phyloP scores from a whole-genome alignment of 2,329 filamentous ascomycete genomes.

The Fusarium sp. region DNA sequence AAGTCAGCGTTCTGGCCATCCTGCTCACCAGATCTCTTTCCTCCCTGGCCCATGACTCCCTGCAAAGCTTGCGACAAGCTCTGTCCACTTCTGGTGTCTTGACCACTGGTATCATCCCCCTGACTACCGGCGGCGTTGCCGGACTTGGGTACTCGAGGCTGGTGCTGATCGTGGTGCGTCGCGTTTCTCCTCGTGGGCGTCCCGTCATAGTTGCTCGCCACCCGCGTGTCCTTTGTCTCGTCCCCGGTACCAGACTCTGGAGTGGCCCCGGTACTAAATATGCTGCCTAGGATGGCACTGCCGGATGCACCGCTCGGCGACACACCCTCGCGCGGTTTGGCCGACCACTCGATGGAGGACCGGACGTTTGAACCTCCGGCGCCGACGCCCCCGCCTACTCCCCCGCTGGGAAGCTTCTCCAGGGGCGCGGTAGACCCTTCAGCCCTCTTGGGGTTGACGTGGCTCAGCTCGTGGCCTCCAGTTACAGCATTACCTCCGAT shows the following conservation, averaged over 20 bases:
- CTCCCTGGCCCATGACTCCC: slow-evolving; percentile 24
- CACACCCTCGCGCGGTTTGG: slow-evolving; percentile 18
- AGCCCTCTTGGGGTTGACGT: slow-evolving; percentile 32
- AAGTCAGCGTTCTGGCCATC: slow-evolving; percentile 23
- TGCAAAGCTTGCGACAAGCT: slow-evolving; percentile 5
- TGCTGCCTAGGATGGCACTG: slow-evolving; percentile 30
- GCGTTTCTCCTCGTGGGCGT: slow-evolving; percentile 24
- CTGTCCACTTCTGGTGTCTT: background rate
- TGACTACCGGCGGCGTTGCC: background rate
- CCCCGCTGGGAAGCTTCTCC: slow-evolving; percentile 50
- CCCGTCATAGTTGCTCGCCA: slow-evolving; percentile 30
- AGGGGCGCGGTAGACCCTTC: slow-evolving; percentile 37
- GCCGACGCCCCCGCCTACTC: slow-evolving; percentile 49
- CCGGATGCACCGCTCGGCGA: slow-evolving; percentile 13
- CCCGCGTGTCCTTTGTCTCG: slow-evolving; percentile 34
- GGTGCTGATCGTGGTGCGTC: slow-evolving; percentile 18
- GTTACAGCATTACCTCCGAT: slow-evolving; percentile 47
- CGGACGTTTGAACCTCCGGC: slow-evolving; percentile 46
- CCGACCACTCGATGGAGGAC: slow-evolving; percentile 43
- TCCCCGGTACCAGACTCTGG: slow-evolving; percentile 13
- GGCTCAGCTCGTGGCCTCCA: slow-evolving; percentile 47
- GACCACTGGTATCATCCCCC: background rate
- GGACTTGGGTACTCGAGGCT: slow-evolving; percentile 23
- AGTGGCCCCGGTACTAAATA: slow-evolving; percentile 41
- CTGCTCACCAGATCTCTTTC: slow-evolving; percentile 14